Conservation (phyloP, 2,329 filamentous ascomycete species). For the Beauveria sp. region DNA sequence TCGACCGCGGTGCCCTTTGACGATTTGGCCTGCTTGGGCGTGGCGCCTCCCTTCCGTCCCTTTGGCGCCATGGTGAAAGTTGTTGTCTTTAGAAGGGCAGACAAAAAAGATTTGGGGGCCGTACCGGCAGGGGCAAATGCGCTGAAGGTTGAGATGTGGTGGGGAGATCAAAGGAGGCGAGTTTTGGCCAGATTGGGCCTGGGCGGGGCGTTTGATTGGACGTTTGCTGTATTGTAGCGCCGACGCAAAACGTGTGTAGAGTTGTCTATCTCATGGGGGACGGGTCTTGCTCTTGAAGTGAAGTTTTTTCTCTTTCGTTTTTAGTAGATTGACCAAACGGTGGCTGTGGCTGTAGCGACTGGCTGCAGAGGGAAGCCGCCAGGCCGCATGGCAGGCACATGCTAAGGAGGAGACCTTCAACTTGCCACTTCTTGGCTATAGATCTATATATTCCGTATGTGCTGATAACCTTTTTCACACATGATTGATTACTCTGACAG, state of each 20-base stretch:
- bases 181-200: conserved; percentile 11
- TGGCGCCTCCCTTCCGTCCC: neutral
- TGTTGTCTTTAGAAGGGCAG: neutral
- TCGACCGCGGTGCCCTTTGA: neutral
- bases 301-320: too few species aligned
- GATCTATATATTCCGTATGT: too few species aligned
- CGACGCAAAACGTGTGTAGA: neutral
- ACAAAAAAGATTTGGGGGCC: neutral
- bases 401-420: too few species aligned
- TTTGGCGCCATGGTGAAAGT: neutral
- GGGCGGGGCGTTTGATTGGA: conserved; percentile 11
- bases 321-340: too few species aligned
- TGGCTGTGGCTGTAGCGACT: too few species aligned
- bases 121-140: neutral
- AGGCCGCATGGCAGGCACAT: too few species aligned
- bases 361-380: too few species aligned
- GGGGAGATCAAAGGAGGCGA: conserved; percentile 2
- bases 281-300: neutral
- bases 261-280: neutral
- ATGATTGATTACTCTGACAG: too few species aligned
- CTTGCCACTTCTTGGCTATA: too few species aligned
- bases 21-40: conserved; percentile 7
- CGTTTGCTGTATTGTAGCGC: neutral
- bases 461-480: too few species aligned
- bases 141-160: neutral